phyloP scores from a whole-genome alignment of 768 basidiomycete species.

The Pleurotus sapidus region DNA sequence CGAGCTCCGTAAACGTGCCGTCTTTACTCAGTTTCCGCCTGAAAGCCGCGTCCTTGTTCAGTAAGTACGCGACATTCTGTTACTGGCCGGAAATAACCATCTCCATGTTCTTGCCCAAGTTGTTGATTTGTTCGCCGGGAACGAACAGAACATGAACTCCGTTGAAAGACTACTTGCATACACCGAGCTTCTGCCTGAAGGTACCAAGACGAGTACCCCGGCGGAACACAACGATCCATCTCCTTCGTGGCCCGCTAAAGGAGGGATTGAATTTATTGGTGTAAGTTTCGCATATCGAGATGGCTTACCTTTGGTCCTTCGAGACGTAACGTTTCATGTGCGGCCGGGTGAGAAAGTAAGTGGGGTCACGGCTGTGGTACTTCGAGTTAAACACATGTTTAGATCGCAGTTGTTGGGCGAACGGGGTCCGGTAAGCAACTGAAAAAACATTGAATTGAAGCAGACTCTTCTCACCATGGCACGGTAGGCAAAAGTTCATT shows the following conservation, averaged over 20 bases:
- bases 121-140: conserved; percentile 51
- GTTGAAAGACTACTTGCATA: conserved; percentile 70
- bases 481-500: conserved; percentile 49
- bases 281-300: conserved; percentile 58
- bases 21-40: too few relatives aligned
- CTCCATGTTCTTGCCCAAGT: conserved; percentile 40
- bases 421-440: conserved; percentile 21
- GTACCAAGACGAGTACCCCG: conserved; percentile 33
- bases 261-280: conserved; percentile 52
- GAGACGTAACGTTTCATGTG: conserved; percentile 53
- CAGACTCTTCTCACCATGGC: too few relatives aligned
- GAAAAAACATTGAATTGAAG: too few relatives aligned
- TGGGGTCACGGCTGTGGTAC: neutral
- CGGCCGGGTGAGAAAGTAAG: conserved; percentile 62
- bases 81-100: neutral
- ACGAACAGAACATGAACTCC: conserved; percentile 63
- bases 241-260: conserved; percentile 44
- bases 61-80: too few relatives aligned
- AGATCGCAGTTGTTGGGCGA: conserved; percentile 45
- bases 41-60: too few relatives aligned
- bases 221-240: conserved; percentile 23
- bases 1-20: conserved; percentile 2
- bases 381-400: too few relatives aligned
- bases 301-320: conserved; percentile 64
- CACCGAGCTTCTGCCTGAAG: conserved; percentile 56